These are phyloP conservation scores for Emiliania huxleyi DNA, from an alignment of 78 protist genomes.

Conservation along the genomic window DNA sequence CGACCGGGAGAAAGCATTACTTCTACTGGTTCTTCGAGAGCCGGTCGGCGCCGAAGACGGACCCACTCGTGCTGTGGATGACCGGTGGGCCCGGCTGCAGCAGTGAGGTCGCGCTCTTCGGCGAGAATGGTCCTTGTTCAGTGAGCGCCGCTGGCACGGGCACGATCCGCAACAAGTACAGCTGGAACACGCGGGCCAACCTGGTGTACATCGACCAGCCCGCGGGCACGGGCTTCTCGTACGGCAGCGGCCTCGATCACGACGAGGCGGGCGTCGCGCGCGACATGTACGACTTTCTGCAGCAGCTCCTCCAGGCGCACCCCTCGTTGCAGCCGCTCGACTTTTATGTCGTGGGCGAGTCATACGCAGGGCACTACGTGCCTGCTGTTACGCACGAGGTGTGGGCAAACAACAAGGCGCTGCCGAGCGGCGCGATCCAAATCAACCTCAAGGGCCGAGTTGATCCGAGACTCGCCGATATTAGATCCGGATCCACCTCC, in stretches of 20 bases:
- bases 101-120: conserved; percentile 62
- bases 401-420: neutral
- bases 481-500: too few species aligned
- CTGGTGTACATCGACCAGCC: conserved; percentile 56
- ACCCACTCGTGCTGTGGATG: conserved; percentile 80
- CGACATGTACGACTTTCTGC: conserved; percentile 71
- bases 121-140: conserved; percentile 80
- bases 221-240: conserved; percentile 73
- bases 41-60: conserved; percentile 52
- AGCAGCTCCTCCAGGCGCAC: conserved; percentile 32
- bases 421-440: neutral
- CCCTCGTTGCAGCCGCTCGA: neutral
- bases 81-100: conserved; percentile 82
- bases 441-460: conserved; percentile 32
- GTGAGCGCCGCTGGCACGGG: neutral
- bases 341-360: neutral
- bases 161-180: neutral
- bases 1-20: neutral
- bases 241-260: conserved; percentile 16
- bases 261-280: conserved; percentile 46
- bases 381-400: conserved; percentile 59
- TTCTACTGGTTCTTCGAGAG: conserved; percentile 76
- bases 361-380: conserved; percentile 77
- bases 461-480: too few species aligned
- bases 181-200: conserved; percentile 31